Evolutionary conservation across 2,329 filamentous ascomycete genomes (phyloP).

Genomic region (Aspergillus chevalieri): DNA sequence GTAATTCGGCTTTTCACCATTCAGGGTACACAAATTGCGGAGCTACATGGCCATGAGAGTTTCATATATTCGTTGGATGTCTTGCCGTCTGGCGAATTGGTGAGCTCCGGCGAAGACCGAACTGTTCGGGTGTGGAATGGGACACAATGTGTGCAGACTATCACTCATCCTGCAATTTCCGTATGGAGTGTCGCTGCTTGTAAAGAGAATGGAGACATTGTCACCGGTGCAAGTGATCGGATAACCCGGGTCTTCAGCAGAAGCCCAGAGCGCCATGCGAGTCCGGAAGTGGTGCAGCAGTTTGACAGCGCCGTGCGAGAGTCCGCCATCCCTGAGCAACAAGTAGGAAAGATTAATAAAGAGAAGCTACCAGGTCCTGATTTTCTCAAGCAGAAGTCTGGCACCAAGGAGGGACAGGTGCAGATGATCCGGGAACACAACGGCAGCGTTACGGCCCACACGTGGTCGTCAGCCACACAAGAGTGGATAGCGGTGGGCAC

Average conservation of each 20-base stretch:
- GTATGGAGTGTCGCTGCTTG: constrained; percentile 91
- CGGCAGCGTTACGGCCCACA: constrained; percentile 76
- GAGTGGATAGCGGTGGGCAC: constrained; percentile 89
- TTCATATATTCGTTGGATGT: constrained; percentile 84
- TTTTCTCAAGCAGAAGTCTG: constrained; percentile 72
- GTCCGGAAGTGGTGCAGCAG: constrained; percentile 58
- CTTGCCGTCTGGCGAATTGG: constrained; percentile 76
- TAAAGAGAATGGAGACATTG: constrained; percentile 77
- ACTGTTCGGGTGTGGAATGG: constrained; percentile 85
- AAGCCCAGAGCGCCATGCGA: constrained; percentile 62
- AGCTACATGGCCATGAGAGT: constrained; percentile 82
- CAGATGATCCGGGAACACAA: constrained; percentile 82
- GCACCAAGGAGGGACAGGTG: constrained; percentile 94
- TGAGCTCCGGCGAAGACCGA: constrained; percentile 90
- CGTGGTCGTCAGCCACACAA: constrained; percentile 68
- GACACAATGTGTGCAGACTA: constrained; percentile 80
- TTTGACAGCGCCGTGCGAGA: constrained; percentile 79
- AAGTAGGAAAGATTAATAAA: constrained; percentile 78
- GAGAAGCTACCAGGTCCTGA: constrained; percentile 85
- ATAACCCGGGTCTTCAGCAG: constrained; percentile 79
- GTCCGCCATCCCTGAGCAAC: constrained; percentile 82
- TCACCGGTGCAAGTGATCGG: constrained; percentile 86
- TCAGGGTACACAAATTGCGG: constrained; percentile 66
- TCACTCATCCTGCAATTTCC: constrained; percentile 93
- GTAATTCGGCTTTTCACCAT: constrained; percentile 82